Conservation (phyloP, 2,329 filamentous ascomycete species). For the Diaporthe sp. region DNA sequence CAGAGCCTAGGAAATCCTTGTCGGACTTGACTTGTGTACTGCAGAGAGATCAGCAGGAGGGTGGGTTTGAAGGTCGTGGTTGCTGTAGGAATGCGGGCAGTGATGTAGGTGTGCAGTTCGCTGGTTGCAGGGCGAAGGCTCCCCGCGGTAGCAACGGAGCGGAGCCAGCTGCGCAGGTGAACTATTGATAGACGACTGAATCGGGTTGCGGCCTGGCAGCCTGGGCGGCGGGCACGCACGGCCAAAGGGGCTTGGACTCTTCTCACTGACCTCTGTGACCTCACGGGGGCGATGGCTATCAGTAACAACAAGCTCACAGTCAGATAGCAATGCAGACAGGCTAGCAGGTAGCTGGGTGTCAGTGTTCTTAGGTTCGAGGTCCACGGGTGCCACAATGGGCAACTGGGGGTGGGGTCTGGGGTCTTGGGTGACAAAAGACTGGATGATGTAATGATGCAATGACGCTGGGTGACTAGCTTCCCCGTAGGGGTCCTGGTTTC, state of each 20-base stretch:
- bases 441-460: constrained; percentile 36
- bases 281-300: constrained; percentile 18
- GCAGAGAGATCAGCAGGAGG: constrained; percentile 27
- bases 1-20: background rate
- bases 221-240: constrained; percentile 14
- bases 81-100: constrained; percentile 29
- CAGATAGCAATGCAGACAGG: background rate
- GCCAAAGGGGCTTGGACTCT: background rate
- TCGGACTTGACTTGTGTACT: constrained; percentile 8
- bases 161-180: constrained; percentile 23
- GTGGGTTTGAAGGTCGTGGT: constrained; percentile 16
- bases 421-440: constrained; percentile 29
- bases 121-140: constrained; percentile 20
- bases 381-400: constrained; percentile 22
- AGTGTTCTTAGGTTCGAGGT: background rate
- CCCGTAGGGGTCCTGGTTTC: constrained; percentile 19
- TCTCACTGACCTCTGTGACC: constrained; percentile 28
- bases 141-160: constrained; percentile 41
- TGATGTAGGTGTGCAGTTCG: constrained; percentile 26
- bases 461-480: background rate
- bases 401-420: constrained; percentile 21
- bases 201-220: constrained; percentile 29
- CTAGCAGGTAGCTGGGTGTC: background rate
- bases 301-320: background rate
- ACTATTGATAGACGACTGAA: constrained; percentile 36